Evolutionary conservation across 1,284 basidiomycete genomes (phyloP).

Genomic region (Sporisorium graminicola): DNA sequence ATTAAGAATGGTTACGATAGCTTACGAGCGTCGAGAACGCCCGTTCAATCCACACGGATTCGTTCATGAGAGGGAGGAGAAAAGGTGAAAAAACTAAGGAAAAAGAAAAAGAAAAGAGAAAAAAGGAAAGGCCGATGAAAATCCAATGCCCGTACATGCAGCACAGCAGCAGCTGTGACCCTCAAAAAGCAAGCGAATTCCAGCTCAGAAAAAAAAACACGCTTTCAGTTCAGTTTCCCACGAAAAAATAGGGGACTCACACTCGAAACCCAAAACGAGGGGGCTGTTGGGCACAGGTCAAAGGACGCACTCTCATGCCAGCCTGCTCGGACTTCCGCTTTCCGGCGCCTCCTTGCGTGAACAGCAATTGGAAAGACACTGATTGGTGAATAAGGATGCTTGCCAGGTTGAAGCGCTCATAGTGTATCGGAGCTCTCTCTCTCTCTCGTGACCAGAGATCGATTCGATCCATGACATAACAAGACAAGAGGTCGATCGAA

Average conservation of each 20-base stretch:
- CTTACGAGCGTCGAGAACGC: background rate
- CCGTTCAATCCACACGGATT: too few relatives aligned
- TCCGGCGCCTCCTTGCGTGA: background rate
- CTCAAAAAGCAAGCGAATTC: background rate
- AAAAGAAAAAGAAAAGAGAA: conserved; percentile 1
- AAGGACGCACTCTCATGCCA: background rate
- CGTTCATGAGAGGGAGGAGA: too few relatives aligned
- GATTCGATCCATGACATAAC: too few relatives aligned
- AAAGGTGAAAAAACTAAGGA: background rate
- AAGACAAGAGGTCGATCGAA: too few relatives aligned
- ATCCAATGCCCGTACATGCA: background rate
- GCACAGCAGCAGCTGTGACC: background rate
- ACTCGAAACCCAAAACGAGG: conserved; percentile 14
- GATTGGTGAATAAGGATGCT: too few relatives aligned
- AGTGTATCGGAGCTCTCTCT: too few relatives aligned
- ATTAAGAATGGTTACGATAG: background rate
- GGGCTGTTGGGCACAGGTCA: conserved; percentile 5
- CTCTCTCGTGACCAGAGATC: too few relatives aligned
- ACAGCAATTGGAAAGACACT: background rate
- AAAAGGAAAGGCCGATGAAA: background rate
- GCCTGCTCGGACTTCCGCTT: background rate
- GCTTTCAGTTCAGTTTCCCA: conserved; percentile 27
- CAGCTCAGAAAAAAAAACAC: background rate
- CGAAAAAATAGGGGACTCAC: conserved; percentile 18
- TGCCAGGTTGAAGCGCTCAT: too few relatives aligned